A percentile compares a stretch with the other conserved stretches of the same genome.
These are phyloP conservation scores for Collariella sp. DNA, from an alignment of 495 filamentous ascomycete genomes.

Conservation along the genomic window DNA sequence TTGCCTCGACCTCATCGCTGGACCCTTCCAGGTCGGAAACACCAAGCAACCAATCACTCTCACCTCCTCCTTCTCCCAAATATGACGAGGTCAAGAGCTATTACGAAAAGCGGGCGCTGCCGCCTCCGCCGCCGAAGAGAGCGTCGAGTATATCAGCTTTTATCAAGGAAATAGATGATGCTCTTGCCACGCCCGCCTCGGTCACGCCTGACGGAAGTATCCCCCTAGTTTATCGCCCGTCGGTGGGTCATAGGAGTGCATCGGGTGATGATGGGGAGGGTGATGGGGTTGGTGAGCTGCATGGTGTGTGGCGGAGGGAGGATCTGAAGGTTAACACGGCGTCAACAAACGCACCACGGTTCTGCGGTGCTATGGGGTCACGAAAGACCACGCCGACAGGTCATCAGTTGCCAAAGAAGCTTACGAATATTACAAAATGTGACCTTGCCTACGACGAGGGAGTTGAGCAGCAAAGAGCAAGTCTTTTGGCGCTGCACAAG, in stretches of 20 bases:
- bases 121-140: constrained; percentile 15
- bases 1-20: constrained; percentile 6
- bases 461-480: neutral
- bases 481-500: neutral
- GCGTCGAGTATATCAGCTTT: constrained; percentile 14
- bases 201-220: neutral
- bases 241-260: neutral
- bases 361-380: neutral
- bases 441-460: constrained; percentile 1
- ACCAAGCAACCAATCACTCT: neutral
- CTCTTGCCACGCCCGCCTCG: neutral
- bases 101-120: constrained; percentile 21
- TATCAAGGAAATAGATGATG: constrained; percentile 18
- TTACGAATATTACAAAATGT: constrained; percentile 11
- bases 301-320: neutral
- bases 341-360: neutral
- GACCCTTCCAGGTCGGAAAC: neutral
- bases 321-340: neutral
- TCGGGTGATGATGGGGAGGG: neutral
- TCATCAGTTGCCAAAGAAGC: neutral
- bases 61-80: constrained; percentile 10
- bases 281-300: neutral
- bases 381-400: neutral
- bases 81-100: constrained; percentile 6
- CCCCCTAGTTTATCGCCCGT: neutral